Evolutionary conservation across 2,329 filamentous ascomycete species (phyloP).

Genomic region (Rutstroemia sydowiana): DNA sequence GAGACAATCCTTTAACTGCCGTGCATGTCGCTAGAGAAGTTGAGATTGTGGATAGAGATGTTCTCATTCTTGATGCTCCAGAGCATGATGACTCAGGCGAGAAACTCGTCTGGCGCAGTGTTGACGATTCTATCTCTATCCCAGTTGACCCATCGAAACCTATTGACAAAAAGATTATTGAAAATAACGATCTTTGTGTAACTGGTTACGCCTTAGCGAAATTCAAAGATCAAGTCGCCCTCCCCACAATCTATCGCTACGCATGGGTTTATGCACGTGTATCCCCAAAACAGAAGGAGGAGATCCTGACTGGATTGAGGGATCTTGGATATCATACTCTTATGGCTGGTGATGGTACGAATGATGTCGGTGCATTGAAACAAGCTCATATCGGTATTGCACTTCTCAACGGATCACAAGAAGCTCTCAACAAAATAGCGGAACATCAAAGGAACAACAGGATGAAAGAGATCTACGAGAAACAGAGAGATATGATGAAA

Average conservation of each 20-base stretch:
- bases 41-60: conserved; percentile 94
- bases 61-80: conserved; percentile 88
- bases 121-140: conserved; percentile 83
- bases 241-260: conserved; percentile 72
- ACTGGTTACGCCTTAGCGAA: conserved; percentile 90
- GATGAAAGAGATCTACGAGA: conserved; percentile 99
- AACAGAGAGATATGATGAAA: conserved; percentile 85
- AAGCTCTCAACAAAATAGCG: conserved; percentile 84
- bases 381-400: conserved; percentile 97
- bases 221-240: conserved; percentile 73
- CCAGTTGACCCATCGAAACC: conserved; percentile 76
- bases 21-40: conserved; percentile 93
- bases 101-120: conserved; percentile 85
- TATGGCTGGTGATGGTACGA: conserved; percentile 98
- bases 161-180: conserved; percentile 73
- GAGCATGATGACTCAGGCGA: conserved; percentile 78
- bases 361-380: conserved; percentile 95
- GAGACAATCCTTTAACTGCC: conserved; percentile 93
- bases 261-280: conserved; percentile 98
- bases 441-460: conserved; percentile 91
- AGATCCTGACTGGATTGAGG: conserved; percentile 93
- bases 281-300: conserved; percentile 97
- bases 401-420: conserved; percentile 85
- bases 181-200: conserved; percentile 85
- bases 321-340: conserved; percentile 96